A percentile compares a stretch with the other conserved stretches of the same genome.
Conservation (phyloP, 768 basidiomycete species). For the Lactarius sp. region DNA sequence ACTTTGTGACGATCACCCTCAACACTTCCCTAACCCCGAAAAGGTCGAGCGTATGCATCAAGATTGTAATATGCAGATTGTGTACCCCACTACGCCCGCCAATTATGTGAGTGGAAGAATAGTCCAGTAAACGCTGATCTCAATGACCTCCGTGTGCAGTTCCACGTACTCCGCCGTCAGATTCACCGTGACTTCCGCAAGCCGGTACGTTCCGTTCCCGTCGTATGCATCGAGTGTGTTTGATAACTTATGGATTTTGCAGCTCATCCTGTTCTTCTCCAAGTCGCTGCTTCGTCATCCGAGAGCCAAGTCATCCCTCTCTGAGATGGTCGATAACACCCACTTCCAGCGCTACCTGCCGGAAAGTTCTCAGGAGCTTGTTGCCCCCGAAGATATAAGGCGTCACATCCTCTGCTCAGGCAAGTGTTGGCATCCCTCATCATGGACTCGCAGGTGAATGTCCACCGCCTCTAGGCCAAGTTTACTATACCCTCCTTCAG, state of each 20-base stretch:
- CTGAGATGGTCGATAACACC: slow-evolving; percentile 86
- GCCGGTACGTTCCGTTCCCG: slow-evolving; percentile 49
- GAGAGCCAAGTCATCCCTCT: slow-evolving; percentile 77
- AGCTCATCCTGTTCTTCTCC: slow-evolving; percentile 95
- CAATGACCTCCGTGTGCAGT: slow-evolving; percentile 40
- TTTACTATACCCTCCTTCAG: slow-evolving; percentile 83
- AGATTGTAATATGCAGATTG: slow-evolving; percentile 99
- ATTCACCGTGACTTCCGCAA: slow-evolving; percentile 98
- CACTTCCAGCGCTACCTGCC: slow-evolving; percentile 93
- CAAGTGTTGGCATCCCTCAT: slow-evolving; percentile 28
- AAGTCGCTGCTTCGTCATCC: slow-evolving; percentile 95
- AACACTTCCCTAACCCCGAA: slow-evolving; percentile 80
- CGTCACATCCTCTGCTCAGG: slow-evolving; percentile 89
- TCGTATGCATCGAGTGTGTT: background rate
- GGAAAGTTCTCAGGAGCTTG: slow-evolving; percentile 70
- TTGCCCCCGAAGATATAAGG: slow-evolving; percentile 78
- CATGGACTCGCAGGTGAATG: background rate
- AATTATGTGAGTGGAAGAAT: slow-evolving; percentile 62
- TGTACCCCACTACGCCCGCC: slow-evolving; percentile 94
- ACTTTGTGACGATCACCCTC: slow-evolving; percentile 95
- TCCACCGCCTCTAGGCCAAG: slow-evolving; percentile 58
- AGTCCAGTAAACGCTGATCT: slow-evolving; percentile 14
- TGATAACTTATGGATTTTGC: slow-evolving; percentile 4
- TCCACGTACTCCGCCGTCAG: slow-evolving; percentile 96
- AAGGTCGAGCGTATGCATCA: slow-evolving; percentile 95